Conservation (phyloP, 139 green algal species). For the Protoeuglena noctilucae region DNA sequence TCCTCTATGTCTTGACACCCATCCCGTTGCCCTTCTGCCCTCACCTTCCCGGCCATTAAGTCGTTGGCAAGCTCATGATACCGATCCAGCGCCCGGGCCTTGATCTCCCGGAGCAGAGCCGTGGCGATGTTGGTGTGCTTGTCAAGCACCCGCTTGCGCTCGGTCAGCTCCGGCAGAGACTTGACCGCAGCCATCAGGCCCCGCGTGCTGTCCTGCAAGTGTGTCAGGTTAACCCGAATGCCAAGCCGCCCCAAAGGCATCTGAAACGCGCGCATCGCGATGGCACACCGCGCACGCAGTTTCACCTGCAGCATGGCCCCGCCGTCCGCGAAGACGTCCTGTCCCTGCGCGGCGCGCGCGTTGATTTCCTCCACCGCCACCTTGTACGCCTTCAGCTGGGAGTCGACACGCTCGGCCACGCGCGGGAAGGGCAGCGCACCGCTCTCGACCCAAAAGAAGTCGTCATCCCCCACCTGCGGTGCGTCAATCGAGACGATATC, state of each 20-base stretch:
- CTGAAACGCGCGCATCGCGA: no score
- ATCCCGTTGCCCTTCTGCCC: no score
- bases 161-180: constrained; percentile 52
- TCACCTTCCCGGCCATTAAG: no score
- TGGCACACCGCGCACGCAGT: no score
- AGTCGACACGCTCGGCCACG: constrained; percentile 32
- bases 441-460: constrained; percentile 35
- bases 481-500: no score
- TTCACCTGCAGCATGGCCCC: neutral
- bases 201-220: constrained; percentile 17
- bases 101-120: constrained; percentile 73
- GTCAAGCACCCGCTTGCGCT: constrained; percentile 81
- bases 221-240: no score
- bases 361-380: constrained; percentile 83
- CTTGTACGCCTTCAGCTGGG: constrained; percentile 59
- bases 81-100: constrained; percentile 59
- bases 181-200: constrained; percentile 42
- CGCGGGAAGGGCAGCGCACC: constrained; percentile 27
- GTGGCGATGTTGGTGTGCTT: constrained; percentile 98
- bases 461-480: constrained; percentile 8
- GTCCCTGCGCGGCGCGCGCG: constrained; percentile 27
- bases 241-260: no score
- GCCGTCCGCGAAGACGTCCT: constrained; percentile 1
- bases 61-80: no score
- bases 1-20: constrained; percentile 71